Evolutionary conservation across 2,329 filamentous ascomycete genomes (phyloP).

Genomic region (Huntiella abstrusa): DNA sequence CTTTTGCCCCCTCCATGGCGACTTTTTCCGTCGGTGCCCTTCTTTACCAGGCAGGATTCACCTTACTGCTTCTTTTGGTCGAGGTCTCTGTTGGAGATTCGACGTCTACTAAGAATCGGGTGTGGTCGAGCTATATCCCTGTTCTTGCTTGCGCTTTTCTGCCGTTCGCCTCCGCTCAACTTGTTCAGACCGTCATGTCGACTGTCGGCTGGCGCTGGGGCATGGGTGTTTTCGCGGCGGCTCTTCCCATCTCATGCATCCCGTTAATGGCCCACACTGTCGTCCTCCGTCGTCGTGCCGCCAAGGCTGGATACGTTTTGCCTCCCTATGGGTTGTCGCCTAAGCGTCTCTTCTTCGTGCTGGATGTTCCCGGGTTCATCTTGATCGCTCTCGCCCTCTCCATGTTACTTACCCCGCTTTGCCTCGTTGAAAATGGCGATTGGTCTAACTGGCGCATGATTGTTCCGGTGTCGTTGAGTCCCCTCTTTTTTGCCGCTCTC

Average conservation of each 20-base stretch:
- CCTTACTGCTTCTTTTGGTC: constrained; percentile 38
- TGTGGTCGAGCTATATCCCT: constrained; percentile 46
- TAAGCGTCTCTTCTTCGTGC: constrained; percentile 26
- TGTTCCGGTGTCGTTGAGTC: constrained; percentile 25
- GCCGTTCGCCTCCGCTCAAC: constrained; percentile 43
- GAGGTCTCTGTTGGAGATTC: constrained; percentile 47
- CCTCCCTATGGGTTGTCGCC: constrained; percentile 27
- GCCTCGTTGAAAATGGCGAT: too few species aligned
- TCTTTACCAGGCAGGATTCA: constrained; percentile 46
- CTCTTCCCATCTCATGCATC: constrained; percentile 15
- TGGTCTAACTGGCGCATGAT: constrained; percentile 19
- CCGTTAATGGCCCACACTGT: constrained; percentile 14
- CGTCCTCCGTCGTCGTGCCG: constrained; percentile 27
- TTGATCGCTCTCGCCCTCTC: too few species aligned
- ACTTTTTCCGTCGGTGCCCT: constrained; percentile 38
- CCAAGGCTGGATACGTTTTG: constrained; percentile 25
- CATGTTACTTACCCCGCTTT: too few species aligned
- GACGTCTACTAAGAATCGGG: constrained; percentile 40
- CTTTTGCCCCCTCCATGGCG: constrained; percentile 27
- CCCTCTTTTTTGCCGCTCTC: constrained; percentile 30
- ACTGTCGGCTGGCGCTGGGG: constrained; percentile 39
- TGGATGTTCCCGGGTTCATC: constrained; percentile 22
- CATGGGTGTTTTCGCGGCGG: constrained; percentile 20
- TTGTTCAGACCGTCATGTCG: constrained; percentile 40
- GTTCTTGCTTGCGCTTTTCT: constrained; percentile 42